Evolutionary conservation across 2,329 filamentous ascomycete species (phyloP), one percentile per base, ranked within the genome.

Genomic region (Fusarium xylarioides): DNA sequence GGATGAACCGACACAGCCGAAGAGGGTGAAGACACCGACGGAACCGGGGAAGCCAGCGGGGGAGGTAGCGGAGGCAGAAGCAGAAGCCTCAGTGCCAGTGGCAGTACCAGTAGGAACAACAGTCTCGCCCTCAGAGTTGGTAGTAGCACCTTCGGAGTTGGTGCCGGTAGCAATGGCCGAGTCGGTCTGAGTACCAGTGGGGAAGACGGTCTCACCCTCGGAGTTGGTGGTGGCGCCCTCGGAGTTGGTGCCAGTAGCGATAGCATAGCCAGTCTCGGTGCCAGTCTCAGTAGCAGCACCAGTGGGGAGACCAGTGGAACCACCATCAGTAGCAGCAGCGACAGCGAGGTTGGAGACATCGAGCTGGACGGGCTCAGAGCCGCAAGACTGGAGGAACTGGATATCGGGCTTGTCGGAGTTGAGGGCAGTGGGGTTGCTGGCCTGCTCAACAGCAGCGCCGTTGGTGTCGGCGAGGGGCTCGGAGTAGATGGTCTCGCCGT

Each of bases 1-100:
- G 3, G 43, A 15, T 3, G 76, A 78, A n/a, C 57, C 60, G 43
- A 73, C 66, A 58, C 80, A 81, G 43, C 79, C 80, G 26, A 70
- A 68, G n/a, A 76, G 61, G 19, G 62, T 43, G 66, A 78, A 80
- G 55, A 66, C 71, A 15, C 68, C 72, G 10, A 75, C 34, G 2
- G 23, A 23, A 7, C 18, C 18, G 11, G 79, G 78, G 63, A 76
- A 63, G n/a, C 63, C 23, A 35, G 34, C 7, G 19, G 54, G 38
- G 14, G 60, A 52, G 16, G 68, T 73, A 38, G 65, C 63, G 34
- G 80, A 63, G 32, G 73, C 77, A 43, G 81, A 61, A 37, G 73
- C 76, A 30, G 59, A 49, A 10, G 73, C 77, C n/a, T 75, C 76
- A 9, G 77, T 75, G 8, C 74, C 74, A 3, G 77, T 63, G 18